phyloP scores from a whole-genome alignment of 305 asterid genomes.

The Plantago coronopus region DNA sequence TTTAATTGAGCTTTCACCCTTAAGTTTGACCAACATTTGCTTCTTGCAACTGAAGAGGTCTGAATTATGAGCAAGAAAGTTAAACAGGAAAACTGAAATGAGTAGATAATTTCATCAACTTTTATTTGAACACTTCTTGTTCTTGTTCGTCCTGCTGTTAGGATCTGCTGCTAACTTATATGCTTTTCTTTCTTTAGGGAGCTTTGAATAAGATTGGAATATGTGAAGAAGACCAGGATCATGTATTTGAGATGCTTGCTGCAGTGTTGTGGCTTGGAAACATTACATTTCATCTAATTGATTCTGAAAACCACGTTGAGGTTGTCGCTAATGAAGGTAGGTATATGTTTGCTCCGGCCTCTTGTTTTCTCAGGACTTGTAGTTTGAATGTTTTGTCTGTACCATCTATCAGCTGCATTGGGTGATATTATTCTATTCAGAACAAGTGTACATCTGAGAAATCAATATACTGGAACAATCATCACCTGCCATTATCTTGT shows the following conservation, averaged over 20 bases:
- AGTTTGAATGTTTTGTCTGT: constrained; percentile 6
- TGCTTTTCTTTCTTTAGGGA: constrained; percentile 48
- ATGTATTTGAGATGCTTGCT: constrained; percentile 76
- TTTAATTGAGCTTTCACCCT: constrained; percentile 16
- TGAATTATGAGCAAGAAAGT: constrained; percentile 6
- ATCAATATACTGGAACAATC: neutral
- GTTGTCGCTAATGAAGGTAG: constrained; percentile 88
- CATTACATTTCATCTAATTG: constrained; percentile 68
- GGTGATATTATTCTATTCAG: constrained; percentile 3
- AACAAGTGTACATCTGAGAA: constrained; percentile 1
- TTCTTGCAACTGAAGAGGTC: constrained; percentile 18
- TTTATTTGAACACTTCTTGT: constrained; percentile 3
- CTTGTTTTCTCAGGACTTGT: constrained; percentile 19
- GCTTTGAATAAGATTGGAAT: constrained; percentile 60
- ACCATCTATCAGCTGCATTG: constrained; percentile 9
- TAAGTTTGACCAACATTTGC: constrained; percentile 7
- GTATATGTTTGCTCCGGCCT: constrained; percentile 17
- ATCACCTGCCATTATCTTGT: constrained; percentile 1
- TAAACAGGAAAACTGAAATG: constrained; percentile 13
- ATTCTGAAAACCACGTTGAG: constrained; percentile 68
- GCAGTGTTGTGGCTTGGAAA: constrained; percentile 97
- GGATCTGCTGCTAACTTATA: constrained; percentile 23
- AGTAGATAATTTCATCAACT: constrained; percentile 16
- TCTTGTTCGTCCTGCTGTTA: constrained; percentile 15
- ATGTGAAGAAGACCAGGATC: constrained; percentile 74